These are phyloP conservation scores for Baudoinia panamericana DNA, from an alignment of 495 filamentous ascomycete genomes.

Conservation along the genomic window DNA sequence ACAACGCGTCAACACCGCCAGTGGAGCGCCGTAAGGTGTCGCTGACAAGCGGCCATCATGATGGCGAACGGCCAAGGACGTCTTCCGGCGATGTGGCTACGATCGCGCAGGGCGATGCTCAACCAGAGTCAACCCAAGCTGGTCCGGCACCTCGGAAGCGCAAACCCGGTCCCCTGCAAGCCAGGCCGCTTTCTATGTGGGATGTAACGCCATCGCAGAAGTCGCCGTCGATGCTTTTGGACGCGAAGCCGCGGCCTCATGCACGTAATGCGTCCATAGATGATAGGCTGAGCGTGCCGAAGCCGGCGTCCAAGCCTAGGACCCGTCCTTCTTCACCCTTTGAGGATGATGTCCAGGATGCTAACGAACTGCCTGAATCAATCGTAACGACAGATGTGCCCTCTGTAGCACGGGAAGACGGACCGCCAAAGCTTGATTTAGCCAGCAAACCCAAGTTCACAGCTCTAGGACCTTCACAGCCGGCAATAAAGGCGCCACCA, in stretches of 20 bases:
- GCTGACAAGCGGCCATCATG: not conserved
- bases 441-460: constrained; percentile 5
- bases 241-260: constrained; percentile 67
- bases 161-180: constrained; percentile 12
- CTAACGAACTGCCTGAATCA: no score
- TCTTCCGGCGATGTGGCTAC: constrained; percentile 7
- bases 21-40: constrained; percentile 34
- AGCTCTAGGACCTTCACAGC: not conserved
- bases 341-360: constrained; percentile 28
- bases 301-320: not conserved
- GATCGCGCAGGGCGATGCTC: no score
- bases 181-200: constrained; percentile 36
- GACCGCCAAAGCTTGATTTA: constrained; percentile 8
- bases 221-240: constrained; percentile 52
- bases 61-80: constrained; percentile 5
- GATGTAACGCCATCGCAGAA: constrained; percentile 42
- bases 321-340: constrained; percentile 19
- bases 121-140: no score
- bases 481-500: constrained; percentile 41
- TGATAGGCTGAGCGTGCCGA: not conserved
- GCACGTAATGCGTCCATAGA: constrained; percentile 32
- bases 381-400: no score
- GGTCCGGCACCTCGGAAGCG: constrained; percentile 14
- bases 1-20: constrained; percentile 29
- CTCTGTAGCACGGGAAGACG: constrained; percentile 19